Percentiles rank a stretch among this genome's conserved stretches.
Conservation (phyloP, 768 basidiomycete species). For the Termitomyces titanicus region DNA sequence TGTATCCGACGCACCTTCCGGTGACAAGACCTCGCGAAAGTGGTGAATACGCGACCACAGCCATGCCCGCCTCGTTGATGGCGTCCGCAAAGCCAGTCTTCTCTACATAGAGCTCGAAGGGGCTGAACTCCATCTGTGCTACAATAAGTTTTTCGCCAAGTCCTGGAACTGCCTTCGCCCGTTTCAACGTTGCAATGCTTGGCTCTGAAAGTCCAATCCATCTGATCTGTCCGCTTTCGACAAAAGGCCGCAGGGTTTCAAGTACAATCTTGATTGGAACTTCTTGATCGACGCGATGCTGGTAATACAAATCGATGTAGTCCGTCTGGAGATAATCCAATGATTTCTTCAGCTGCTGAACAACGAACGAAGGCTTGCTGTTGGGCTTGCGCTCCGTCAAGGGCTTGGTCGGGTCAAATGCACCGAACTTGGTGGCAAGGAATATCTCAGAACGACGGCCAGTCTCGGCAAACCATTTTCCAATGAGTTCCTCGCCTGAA, state of each 20-base stretch:
- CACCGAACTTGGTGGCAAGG: constrained; percentile 50
- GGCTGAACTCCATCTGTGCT: constrained; percentile 41
- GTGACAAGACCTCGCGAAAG: constrained; percentile 47
- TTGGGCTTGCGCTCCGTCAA: constrained; percentile 24
- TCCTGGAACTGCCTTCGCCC: constrained; percentile 44
- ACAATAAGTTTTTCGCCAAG: constrained; percentile 30
- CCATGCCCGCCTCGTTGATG: constrained; percentile 39
- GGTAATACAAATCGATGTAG: constrained; percentile 43
- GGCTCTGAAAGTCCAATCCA: constrained; percentile 52
- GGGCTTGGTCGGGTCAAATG: constrained; percentile 14
- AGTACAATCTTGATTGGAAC: constrained; percentile 44
- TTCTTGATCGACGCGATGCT: constrained; percentile 38
- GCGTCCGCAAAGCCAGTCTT: constrained; percentile 35
- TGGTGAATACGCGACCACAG: constrained; percentile 46
- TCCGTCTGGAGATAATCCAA: constrained; percentile 39
- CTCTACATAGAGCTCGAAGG: constrained; percentile 42
- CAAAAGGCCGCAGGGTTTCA: constrained; percentile 1
- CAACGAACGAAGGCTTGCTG: constrained; percentile 27
- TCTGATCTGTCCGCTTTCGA: constrained; percentile 25
- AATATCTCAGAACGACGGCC: constrained; percentile 53
- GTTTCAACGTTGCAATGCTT: constrained; percentile 38
- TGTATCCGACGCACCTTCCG: constrained; percentile 33
- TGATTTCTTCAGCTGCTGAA: constrained; percentile 32
- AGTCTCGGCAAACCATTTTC: constrained; percentile 41
- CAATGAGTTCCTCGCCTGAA: constrained; percentile 9